Percentiles rank a stretch among this genome's conserved stretches.
Conservation (phyloP, 257 asterid species). For the Penstemon davidsonii region DNA sequence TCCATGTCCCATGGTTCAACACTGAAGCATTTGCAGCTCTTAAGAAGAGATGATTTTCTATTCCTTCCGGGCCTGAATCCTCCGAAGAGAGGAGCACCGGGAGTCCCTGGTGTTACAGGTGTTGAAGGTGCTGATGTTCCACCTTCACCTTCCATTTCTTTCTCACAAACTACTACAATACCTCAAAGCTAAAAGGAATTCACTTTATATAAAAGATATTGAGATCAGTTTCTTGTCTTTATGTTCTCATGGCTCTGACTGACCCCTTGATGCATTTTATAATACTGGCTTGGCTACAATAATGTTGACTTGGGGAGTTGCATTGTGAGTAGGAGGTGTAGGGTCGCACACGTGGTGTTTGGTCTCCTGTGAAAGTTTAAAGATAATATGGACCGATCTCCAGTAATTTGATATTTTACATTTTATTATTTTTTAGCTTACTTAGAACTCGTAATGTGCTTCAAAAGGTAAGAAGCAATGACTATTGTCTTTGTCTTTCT, state of each 20-base stretch:
- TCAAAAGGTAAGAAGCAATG: too few relatives aligned
- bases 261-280: too few relatives aligned
- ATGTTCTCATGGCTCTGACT: not conserved
- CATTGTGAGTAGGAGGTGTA: too few relatives aligned
- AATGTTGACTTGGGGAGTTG: too few relatives aligned
- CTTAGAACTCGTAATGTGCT: too few relatives aligned
- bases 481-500: too few relatives aligned
- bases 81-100: slow-evolving; percentile 68
- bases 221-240: not conserved
- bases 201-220: not conserved
- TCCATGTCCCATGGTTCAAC: slow-evolving; percentile 61
- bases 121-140: slow-evolving; percentile 62
- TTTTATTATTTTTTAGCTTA: too few relatives aligned
- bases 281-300: too few relatives aligned
- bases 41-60: slow-evolving; percentile 49
- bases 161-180: not conserved
- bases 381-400: too few relatives aligned
- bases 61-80: slow-evolving; percentile 41
- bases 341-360: too few relatives aligned
- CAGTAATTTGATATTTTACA: too few relatives aligned
- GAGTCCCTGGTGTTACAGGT: slow-evolving; percentile 71
- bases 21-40: slow-evolving; percentile 61
- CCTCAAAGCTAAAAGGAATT: not conserved
- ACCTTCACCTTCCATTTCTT: slow-evolving; percentile 54
- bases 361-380: too few relatives aligned